Base-by-base conservation (phyloP, 192 early-diverging fungal species). In the Glomus cerebriforme region DNA sequence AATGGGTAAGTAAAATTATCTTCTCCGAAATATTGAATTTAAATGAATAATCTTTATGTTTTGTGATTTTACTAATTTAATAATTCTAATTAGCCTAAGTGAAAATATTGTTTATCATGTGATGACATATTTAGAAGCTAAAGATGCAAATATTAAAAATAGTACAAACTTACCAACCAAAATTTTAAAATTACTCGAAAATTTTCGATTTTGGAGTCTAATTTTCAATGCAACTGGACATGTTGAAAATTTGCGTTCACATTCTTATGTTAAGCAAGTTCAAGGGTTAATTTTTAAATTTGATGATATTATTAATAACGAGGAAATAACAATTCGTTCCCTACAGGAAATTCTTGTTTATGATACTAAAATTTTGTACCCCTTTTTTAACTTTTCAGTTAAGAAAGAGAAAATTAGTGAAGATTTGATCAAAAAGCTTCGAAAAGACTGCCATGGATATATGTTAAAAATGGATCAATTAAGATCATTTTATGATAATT, bases 391-490 rank as follows among this genome's bases (percentile, higher is more conserved):
- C 19, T 47, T 47, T 12, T 31, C 66, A 9, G 22, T 1, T n/a
- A 43, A n/a, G 15, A 49, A 45, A 9, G 69, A 71, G 15, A 13
- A 27, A 12, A 27, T 63, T 26, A 29, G 24, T 13, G 19, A 63
- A 27, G 62, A 15, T 37, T 17, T 64, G 6, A 2, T 26, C 6
- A 10, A 35, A 3, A 19, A 34, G 12, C 49, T 26, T 15, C 19
- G 59, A 26, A 27, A 29, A 10, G 19, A 34, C 9, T 29, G 19
- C 19, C 35, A 62, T 39, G 12, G 19, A 37, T 17, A 62, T 6
- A 76, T 19, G 15, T 76, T 76, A n/a, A 54, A 22, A 12, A 43
- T 43, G 12, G 31, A 59, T 1, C 32, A 75, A 60, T 58, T 75
- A 27, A 39, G 32, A 19, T n/a, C 32, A 32, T 76, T 63, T 26